Evolutionary conservation across 1,139 yeast species (phyloP).

Genomic region (Torulaspora pretoriensis): DNA sequence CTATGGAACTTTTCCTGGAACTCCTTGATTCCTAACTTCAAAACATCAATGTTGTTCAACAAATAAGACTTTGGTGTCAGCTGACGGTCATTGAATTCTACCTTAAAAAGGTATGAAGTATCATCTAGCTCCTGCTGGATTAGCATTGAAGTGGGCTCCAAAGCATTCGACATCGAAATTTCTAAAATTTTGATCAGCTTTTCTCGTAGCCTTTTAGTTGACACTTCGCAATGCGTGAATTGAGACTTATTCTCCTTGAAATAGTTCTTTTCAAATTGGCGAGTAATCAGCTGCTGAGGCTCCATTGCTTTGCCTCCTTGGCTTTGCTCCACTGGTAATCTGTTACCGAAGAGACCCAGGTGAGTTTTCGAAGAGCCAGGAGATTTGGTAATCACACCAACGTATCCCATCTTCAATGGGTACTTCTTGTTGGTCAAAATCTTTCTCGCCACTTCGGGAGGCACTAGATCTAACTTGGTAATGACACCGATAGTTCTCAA

Average conservation of each 20-base stretch:
- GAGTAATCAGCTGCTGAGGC: conserved; percentile 43
- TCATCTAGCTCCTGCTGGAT: conserved; percentile 93
- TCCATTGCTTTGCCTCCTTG: conserved; percentile 10
- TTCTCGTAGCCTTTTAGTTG: conserved; percentile 70
- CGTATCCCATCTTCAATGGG: conserved; percentile 93
- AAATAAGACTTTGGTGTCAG: conserved; percentile 90
- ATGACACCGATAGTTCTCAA: conserved; percentile 94
- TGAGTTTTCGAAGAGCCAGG: conserved; percentile 40
- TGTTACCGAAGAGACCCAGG: conserved; percentile 19
- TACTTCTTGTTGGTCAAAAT: conserved; percentile 74
- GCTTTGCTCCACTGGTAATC: conserved; percentile 29
- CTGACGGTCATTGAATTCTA: conserved; percentile 90
- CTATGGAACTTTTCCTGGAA: conserved; percentile 80
- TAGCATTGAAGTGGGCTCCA: conserved; percentile 81
- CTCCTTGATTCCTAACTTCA: conserved; percentile 84
- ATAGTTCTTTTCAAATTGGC: conserved; percentile 60
- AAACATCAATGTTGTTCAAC: conserved; percentile 83
- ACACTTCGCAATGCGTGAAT: conserved; percentile 63
- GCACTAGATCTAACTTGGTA: conserved; percentile 87
- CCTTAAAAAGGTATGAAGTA: conserved; percentile 87
- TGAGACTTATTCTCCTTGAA: conserved; percentile 58
- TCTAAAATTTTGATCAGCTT: conserved; percentile 85
- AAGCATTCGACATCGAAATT: conserved; percentile 81
- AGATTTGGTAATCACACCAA: conserved; percentile 87
- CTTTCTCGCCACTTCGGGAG: conserved; percentile 64